A percentile compares a stretch with the other conserved stretches of the same genome.
Evolutionary conservation across 1,139 yeast species (phyloP).

Genomic region (Sugiyamaella neomexicana): DNA sequence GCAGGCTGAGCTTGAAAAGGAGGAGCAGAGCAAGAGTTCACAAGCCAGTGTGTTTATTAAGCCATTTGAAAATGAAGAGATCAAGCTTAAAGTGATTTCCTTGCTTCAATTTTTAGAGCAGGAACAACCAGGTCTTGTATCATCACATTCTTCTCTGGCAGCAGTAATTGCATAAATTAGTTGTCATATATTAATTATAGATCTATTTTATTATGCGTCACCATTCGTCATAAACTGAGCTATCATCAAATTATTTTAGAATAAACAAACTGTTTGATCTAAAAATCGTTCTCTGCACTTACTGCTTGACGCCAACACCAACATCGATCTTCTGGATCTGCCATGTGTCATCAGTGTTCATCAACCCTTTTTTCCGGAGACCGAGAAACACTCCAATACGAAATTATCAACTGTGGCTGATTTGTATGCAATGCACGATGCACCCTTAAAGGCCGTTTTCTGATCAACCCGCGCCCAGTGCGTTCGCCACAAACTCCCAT

Average conservation of each 20-base stretch:
- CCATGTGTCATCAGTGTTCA: too few species aligned
- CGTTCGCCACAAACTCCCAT: not conserved
- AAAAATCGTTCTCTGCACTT: too few species aligned
- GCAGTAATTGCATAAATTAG: constrained; percentile 20
- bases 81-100: constrained; percentile 62
- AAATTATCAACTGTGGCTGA: not conserved
- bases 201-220: too few species aligned
- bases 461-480: not conserved
- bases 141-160: constrained; percentile 26
- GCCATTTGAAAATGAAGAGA: constrained; percentile 72
- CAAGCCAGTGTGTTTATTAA: constrained; percentile 53
- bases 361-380: too few species aligned
- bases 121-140: constrained; percentile 52
- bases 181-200: not conserved
- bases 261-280: too few species aligned
- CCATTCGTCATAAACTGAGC: too few species aligned
- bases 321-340: too few species aligned
- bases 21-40: constrained; percentile 61
- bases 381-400: not conserved
- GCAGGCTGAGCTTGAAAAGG: constrained; percentile 67
- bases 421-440: not conserved
- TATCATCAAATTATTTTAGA: too few species aligned
- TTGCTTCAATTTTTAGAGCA: constrained; percentile 73
- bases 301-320: too few species aligned
- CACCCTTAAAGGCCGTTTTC: not conserved